Evolutionary conservation across 805 yeast species (phyloP), one percentile per base, ranked within the genome.

Genomic region (Candida mattraensis): DNA sequence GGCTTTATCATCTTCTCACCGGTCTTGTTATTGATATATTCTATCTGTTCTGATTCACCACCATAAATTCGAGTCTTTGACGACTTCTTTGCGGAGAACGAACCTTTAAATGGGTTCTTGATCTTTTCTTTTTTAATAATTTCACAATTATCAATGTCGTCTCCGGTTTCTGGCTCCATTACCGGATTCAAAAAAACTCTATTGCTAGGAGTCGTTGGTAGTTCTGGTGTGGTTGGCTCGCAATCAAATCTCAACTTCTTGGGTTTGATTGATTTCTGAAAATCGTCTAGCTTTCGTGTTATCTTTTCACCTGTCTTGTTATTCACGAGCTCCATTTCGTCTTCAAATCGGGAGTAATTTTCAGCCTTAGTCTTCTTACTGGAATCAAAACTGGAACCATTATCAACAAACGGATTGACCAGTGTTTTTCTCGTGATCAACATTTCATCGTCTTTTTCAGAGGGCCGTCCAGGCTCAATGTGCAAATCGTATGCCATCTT

Each of bases 301-400:
- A 56, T 49, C 18, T 56, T 58, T 37, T 67, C 57, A 3, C 75
- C 76, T 0, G 72, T 69, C 33, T 61, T 63, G 39, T 59, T 63
- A 49, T 70, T 63, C 20, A 69, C 45, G 40, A 61, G 50, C 42
- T 71, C 75, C 33, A 66, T 53, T 30, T 64, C 67, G 11, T 63
- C 54, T 14, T 61, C 63, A 39, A 60, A 66, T 25, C 56, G 39
- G 7, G 51, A 41, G 15, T 35, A 32, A n/a, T n/a, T n/a, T 20
- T 41, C 44, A 8, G 33, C 37, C 8, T 23, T 18, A 6, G n/a
- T 21, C n/a, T 15, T 11, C 21, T 16, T 15, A 17, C 4, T 18
- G 17, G 20, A 12, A 36, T 27, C 37, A 30, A 10, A 18, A 15
- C 5, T 10, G 18, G 23, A 34, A 4, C 24, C 32, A 11, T 22